phyloP scores from a whole-genome alignment of 2,329 filamentous ascomycete species.

The Atkinsonella hypoxylon region DNA sequence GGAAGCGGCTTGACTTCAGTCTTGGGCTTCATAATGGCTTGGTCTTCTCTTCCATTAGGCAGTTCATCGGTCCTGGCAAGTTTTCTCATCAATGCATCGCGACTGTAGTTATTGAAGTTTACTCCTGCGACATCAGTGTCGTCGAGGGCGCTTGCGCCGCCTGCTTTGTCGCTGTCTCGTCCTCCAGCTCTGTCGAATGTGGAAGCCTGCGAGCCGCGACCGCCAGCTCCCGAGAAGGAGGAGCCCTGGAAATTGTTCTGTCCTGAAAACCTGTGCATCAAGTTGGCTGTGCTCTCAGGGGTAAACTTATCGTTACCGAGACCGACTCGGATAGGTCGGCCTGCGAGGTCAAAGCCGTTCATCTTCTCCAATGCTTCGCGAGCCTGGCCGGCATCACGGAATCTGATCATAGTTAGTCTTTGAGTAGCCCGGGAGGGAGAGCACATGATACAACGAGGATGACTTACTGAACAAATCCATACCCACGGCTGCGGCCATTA shows the following conservation, averaged over 20 bases:
- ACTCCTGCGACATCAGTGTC: constrained; percentile 96
- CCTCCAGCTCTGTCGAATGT: constrained; percentile 86
- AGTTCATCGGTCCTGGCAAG: constrained; percentile 88
- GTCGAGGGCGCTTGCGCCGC: constrained; percentile 86
- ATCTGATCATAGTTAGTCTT: constrained; percentile 37
- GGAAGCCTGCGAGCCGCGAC: constrained; percentile 72
- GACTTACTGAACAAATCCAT: constrained; percentile 96
- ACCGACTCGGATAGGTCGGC: constrained; percentile 93
- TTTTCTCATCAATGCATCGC: constrained; percentile 97
- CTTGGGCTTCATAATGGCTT: constrained; percentile 64
- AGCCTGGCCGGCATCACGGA: constrained; percentile 79
- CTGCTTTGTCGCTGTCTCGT: constrained; percentile 79
- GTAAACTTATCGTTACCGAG: constrained; percentile 99
- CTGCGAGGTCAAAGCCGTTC: constrained; percentile 97
- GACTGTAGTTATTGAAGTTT: constrained; percentile 99
- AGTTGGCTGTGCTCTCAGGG: constrained; percentile 85
- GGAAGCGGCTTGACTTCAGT: constrained; percentile 68
- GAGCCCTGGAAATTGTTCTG: constrained; percentile 79
- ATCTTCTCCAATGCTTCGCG: constrained; percentile 95
- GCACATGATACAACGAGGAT: not conserved
- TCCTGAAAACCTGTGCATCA: constrained; percentile 83
- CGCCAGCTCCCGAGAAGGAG: constrained; percentile 80
- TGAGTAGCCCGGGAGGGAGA: too few species aligned
- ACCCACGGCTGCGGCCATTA: constrained; percentile 77
- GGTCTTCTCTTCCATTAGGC: constrained; percentile 52